Evolutionary conservation across 495 filamentous ascomycete species (phyloP).

Genomic region (Hypoxylon trugodes): DNA sequence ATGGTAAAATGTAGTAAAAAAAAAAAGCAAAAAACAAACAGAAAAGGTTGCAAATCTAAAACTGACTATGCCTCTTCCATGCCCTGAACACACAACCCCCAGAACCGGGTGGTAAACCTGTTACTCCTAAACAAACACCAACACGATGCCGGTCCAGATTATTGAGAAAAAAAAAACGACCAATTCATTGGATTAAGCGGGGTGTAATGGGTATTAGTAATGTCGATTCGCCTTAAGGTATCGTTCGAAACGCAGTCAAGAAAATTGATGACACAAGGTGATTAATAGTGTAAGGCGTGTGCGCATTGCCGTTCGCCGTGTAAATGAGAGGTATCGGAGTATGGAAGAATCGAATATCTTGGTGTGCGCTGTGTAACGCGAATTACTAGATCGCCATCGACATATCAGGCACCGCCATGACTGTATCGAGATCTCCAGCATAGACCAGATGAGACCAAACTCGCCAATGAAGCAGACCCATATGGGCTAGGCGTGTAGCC

Average conservation of each 20-base stretch:
- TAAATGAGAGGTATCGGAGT: slow-evolving; percentile 12
- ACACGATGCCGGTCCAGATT: slow-evolving; percentile 40
- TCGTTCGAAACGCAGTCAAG: slow-evolving; percentile 17
- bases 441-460: slow-evolving; percentile 83
- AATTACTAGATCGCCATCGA: slow-evolving; percentile 37
- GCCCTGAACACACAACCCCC: slow-evolving; percentile 26
- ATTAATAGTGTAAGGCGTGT: slow-evolving; percentile 27
- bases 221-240: slow-evolving; percentile 19
- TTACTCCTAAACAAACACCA: slow-evolving; percentile 41
- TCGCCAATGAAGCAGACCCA: slow-evolving; percentile 84
- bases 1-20: slow-evolving; percentile 6
- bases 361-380: background rate
- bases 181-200: slow-evolving; percentile 33
- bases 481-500: slow-evolving; percentile 76
- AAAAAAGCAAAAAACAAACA: slow-evolving; percentile 1
- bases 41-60: slow-evolving; percentile 30
- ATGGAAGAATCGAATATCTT: slow-evolving; percentile 9
- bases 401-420: slow-evolving; percentile 34
- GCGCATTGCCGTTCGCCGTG: too few relatives aligned
- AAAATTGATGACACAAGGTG: slow-evolving; percentile 17
- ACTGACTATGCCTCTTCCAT: slow-evolving; percentile 29
- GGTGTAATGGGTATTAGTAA: slow-evolving; percentile 28
- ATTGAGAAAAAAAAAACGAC: slow-evolving; percentile 29
- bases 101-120: slow-evolving; percentile 30
- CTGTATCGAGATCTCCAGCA: slow-evolving; percentile 45